Conservation (phyloP, 805 yeast genomes). For the Candida glaebosa region DNA sequence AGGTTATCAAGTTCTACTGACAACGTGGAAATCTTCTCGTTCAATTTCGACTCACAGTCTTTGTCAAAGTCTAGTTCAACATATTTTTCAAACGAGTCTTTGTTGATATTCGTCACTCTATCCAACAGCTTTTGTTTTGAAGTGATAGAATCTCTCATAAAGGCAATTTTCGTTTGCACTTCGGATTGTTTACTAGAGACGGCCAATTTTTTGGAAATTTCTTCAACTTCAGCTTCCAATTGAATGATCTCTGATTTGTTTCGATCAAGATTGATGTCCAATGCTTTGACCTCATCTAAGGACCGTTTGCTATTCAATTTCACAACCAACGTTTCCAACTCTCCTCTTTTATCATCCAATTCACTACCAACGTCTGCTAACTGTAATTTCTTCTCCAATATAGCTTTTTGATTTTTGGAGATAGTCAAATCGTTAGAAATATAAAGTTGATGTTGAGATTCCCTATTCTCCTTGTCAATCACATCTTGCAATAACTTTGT, state of each 20-base stretch:
- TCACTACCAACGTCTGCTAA: constrained; percentile 31
- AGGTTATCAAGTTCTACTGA: neutral
- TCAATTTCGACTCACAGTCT: constrained; percentile 6
- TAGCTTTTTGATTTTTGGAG: constrained; percentile 30
- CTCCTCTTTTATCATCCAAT: constrained; percentile 42
- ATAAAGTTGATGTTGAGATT: constrained; percentile 42
- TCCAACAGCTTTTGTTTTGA: constrained; percentile 26
- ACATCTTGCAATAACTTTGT: constrained; percentile 14
- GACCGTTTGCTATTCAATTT: constrained; percentile 25
- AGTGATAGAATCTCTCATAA: constrained; percentile 38
- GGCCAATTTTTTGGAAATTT: constrained; percentile 46
- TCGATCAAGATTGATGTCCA: constrained; percentile 27
- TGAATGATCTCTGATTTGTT: constrained; percentile 33
- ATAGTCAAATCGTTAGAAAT: constrained; percentile 36
- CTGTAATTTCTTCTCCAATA: constrained; percentile 34
- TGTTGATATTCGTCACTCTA: constrained; percentile 22
- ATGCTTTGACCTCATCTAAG: constrained; percentile 11
- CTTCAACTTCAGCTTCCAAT: constrained; percentile 44
- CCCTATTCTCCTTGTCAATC: constrained; percentile 29
- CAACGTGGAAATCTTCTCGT: constrained; percentile 6
- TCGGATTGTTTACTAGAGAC: constrained; percentile 58
- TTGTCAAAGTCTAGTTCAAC: constrained; percentile 13
- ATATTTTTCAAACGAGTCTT: constrained; percentile 15
- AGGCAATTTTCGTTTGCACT: constrained; percentile 48
- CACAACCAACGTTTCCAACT: constrained; percentile 35